Evolutionary conservation across 108 stramenopile species (phyloP), one percentile per base, ranked within the genome.

Genomic region (Fragilaria crotonensis): DNA sequence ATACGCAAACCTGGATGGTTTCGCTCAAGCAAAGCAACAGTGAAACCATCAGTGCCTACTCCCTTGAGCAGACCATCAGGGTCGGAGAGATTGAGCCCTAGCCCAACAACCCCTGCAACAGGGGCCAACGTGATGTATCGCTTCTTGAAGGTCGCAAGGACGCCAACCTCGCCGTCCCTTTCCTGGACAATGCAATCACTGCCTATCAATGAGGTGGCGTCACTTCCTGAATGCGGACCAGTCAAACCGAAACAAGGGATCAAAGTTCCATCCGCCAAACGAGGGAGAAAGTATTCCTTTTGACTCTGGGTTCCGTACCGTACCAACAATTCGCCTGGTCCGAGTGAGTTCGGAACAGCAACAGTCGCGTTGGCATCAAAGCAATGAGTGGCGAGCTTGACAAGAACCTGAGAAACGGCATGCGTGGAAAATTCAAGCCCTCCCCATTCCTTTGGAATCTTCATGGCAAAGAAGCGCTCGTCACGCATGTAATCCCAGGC

Each of bases 221-320:
- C 97, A 60, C 86, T 89, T 25, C 97, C 97, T 17, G 81, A 82
- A 52, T 96, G 94, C 7, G 95, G 94, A 23, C 93, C 97, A n/a
- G 97, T 98, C 51, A 98, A 69, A 49, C 96, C 97, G 76, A 98
- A 98, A 71, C 97, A 98, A 17, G 97, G 97, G 63, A 98, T 98
- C 33, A 96, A 68, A 20, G 96, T 96, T 25, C 97, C 97, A 70
- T 92, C 86, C 3, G 95, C 94, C 36, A 98, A 78, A 41, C 89
- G 75, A 9, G 95, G 95, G 22, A 98, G 71, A 61, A 89, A 98
- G 63, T 96, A 94, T 50, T 95, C 73, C 82, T 98, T 95, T 74
- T 98, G 95, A 9, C 79, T 92, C 27, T 73, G 60, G 5, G 97
- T 98, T 19, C 97, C 96, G 60, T 96, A 98, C 62, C 97, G 74